These are phyloP conservation scores for Verticillium tricorpus DNA, from an alignment of 2,329 filamentous ascomycete species.

Conservation along the genomic window DNA sequence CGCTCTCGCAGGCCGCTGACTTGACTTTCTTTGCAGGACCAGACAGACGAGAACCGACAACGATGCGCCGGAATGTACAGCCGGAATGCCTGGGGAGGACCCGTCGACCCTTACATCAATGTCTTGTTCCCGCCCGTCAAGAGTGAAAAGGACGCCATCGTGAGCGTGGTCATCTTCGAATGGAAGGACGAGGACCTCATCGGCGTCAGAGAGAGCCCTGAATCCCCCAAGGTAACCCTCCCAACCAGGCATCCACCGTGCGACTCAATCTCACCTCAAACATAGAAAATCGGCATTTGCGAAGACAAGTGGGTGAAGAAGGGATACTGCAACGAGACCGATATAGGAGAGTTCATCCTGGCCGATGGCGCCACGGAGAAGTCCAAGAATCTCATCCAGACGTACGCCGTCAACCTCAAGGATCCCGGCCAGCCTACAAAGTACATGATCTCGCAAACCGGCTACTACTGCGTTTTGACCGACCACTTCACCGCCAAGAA, in stretches of 20 bases:
- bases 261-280: slow-evolving; percentile 22
- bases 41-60: slow-evolving; percentile 72
- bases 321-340: slow-evolving; percentile 68
- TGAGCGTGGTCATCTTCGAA: slow-evolving; percentile 88
- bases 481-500: slow-evolving; percentile 62
- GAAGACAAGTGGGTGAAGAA: slow-evolving; percentile 63
- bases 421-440: slow-evolving; percentile 64
- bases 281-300: slow-evolving; percentile 58
- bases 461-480: slow-evolving; percentile 92
- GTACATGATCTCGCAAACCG: slow-evolving; percentile 83
- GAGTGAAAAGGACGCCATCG: slow-evolving; percentile 46
- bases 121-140: slow-evolving; percentile 65
- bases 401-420: slow-evolving; percentile 78
- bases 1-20: neutral
- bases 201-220: slow-evolving; percentile 58
- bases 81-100: slow-evolving; percentile 80
- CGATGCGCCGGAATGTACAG: slow-evolving; percentile 90
- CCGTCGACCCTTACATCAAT: slow-evolving; percentile 82
- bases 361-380: slow-evolving; percentile 67
- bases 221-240: slow-evolving; percentile 44
- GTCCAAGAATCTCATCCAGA: slow-evolving; percentile 69
- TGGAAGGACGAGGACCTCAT: slow-evolving; percentile 82
- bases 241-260: neutral
- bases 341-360: slow-evolving; percentile 82
- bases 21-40: slow-evolving; percentile 50